Base-by-base conservation (phyloP, 352 stramenopile species). In the Globisporangium nodosum region DNA sequence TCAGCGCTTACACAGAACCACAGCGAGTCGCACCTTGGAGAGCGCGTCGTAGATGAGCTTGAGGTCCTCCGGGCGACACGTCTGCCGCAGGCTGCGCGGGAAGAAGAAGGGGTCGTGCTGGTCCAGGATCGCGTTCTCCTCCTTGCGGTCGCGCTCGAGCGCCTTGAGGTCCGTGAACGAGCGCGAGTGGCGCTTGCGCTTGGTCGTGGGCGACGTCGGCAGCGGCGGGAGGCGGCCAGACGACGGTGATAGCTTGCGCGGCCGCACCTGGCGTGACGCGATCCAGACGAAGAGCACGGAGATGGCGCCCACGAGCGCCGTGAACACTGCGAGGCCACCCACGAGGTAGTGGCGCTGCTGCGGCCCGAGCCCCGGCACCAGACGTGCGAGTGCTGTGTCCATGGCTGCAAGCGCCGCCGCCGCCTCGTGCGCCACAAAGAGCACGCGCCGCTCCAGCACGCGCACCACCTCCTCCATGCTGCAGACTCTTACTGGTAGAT, bases 1-100 rank as follows among this genome's bases (percentile, higher is more conserved):
- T 37, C 9, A 37, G 33, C 12, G 33, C 51, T 5, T 8, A n/a
- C 20, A 48, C 37, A 78, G 11, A 9, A 37, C 31, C 24, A 27
- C 24, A 27, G 24, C 24, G 24, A 27, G 24, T 27, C 24, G 50
- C 20, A 56, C 78, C 70, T 89, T 88, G 33, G 83, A 82, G 33
- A 93, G 60, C 39, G 79, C 81, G 49, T 93, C 79, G 40, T 91
- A 93, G 58, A 91, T 79, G 48, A 85, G 72, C 65, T 90, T 91
- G 61, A 88, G 66, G 56, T 91, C 84, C 60, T 91, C 81, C 0
- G 71, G 73, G n/a, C 68, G 73, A 55, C 71, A 91, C 57, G 85
- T 88, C 37, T 69, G 60, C 18, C 70, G 75, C 24, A 93, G 49
- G 18, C 71, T 72, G 49, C 67, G 62, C n/a, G 83, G 77, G 54